Base-by-base conservation (phyloP, 345 rosid species). In the Euphorbia peplus region DNA sequence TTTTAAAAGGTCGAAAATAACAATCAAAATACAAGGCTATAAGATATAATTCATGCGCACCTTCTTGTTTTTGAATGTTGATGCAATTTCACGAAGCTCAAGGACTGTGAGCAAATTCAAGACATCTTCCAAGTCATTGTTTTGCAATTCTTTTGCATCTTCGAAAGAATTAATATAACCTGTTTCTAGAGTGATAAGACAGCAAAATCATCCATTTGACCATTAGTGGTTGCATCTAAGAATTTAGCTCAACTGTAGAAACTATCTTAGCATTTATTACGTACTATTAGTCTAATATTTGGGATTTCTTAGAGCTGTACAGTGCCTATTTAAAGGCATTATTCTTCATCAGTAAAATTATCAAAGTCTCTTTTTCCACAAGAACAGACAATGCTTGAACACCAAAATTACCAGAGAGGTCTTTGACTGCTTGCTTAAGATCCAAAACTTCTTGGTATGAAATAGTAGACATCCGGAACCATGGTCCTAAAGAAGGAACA, bases 391-490 rank as follows among this genome's bases (percentile, higher is more conserved):
- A 22, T 15, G 46, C 51, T 8, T 35, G 29, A 29, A 19, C 28
- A 47, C 22, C 41, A 21, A 28, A 42, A 73, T 63, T 81, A 93
- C 97, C 96, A 71, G 81, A 80, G 48, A 93, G 89, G 53, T 78
- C 87, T 37, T 78, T 79, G 69, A 82, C 48, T 54, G 95, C 92
- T 73, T 80, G 82, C 70, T 72, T 68, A 73, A 77, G 69, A 84
- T 89, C 77, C 41, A 75, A 72, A 61, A 91, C 75, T 83, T 93
- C 97, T 52, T 81, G 80, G 70, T 91, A 93, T 8, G 81, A 77
- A 76, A 91, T 83, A 72, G 72, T 85, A 47, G 92, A 85, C 74
- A 88, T 47, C 74, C 88, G 88, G 61, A 93, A 91, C 97, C 98
- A 93, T 57, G 95, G 96, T 63, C 96, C 97, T 91, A 76, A 64